Percentiles rank a stretch among this genome's conserved stretches.
phyloP scores from a whole-genome alignment of 1,284 basidiomycete genomes.

The Ustanciosporium gigantosporum region DNA sequence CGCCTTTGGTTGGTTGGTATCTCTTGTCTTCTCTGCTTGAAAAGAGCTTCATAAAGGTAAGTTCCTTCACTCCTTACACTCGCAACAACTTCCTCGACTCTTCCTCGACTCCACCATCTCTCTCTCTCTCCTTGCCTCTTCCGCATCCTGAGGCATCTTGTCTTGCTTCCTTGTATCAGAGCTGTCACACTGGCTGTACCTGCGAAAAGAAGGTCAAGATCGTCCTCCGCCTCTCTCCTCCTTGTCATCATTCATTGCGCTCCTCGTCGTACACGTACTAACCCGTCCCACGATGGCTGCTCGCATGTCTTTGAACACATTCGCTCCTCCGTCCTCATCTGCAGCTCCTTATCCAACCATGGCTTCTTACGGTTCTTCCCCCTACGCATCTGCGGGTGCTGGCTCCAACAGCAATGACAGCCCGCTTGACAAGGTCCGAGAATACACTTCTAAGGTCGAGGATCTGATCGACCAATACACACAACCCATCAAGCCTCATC shows the following conservation, averaged over 20 bases:
- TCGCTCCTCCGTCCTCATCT: slow-evolving; percentile 5
- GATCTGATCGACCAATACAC: slow-evolving; percentile 90
- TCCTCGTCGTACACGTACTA: no score
- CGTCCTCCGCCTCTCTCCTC: no score
- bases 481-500: slow-evolving; percentile 89
- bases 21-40: no score
- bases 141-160: no score
- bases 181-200: no score
- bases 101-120: not conserved
- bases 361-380: slow-evolving; percentile 47
- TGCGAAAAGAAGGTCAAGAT: no score
- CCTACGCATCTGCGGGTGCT: slow-evolving; percentile 33
- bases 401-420: slow-evolving; percentile 32
- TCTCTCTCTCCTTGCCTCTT: not conserved
- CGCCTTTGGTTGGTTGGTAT: no score
- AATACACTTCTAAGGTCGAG: slow-evolving; percentile 75
- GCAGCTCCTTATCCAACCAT: slow-evolving; percentile 4
- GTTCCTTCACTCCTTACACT: not conserved
- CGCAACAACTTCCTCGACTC: not conserved
- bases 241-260: no score
- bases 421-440: slow-evolving; percentile 79
- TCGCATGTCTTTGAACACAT: slow-evolving; percentile 22
- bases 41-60: not conserved
- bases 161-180: no score
- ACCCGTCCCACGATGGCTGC: slow-evolving; percentile 23